A percentile compares a stretch with the other conserved stretches of the same genome.
Conservation (phyloP, 169 alveolate species). For the Plasmodium cynomolgi region DNA sequence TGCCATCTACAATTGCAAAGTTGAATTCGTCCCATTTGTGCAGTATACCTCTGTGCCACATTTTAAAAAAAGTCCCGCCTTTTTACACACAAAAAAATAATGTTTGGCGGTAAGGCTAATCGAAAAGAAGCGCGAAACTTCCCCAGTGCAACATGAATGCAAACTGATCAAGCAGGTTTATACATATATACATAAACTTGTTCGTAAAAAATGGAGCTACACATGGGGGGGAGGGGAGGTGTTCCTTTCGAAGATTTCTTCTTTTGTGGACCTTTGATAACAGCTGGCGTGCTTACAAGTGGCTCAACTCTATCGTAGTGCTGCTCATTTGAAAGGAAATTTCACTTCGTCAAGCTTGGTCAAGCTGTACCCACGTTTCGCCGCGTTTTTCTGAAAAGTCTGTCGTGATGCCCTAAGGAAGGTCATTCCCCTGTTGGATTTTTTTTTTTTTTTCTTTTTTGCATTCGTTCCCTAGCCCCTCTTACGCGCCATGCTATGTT, state of each 20-base stretch:
- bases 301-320: neutral
- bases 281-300: neutral
- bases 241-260: neutral
- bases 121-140: neutral
- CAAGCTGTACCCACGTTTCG: neutral
- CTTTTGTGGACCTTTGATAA: neutral
- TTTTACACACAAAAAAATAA: constrained; percentile 6
- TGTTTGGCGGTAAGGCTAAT: neutral
- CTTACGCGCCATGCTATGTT: neutral
- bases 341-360: neutral
- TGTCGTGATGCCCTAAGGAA: neutral
- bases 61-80: constrained; percentile 4
- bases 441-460: neutral
- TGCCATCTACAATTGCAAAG: neutral
- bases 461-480: neutral
- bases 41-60: constrained; percentile 74
- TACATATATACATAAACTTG: neutral
- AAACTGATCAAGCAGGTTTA: neutral
- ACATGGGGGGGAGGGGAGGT: neutral
- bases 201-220: neutral
- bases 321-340: neutral
- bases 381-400: neutral
- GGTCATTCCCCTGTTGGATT: neutral
- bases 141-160: neutral
- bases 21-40: neutral